These are phyloP conservation scores for Actinomortierella wolfii DNA, from an alignment of 371 early-diverging fungal genomes.

Conservation along the genomic window DNA sequence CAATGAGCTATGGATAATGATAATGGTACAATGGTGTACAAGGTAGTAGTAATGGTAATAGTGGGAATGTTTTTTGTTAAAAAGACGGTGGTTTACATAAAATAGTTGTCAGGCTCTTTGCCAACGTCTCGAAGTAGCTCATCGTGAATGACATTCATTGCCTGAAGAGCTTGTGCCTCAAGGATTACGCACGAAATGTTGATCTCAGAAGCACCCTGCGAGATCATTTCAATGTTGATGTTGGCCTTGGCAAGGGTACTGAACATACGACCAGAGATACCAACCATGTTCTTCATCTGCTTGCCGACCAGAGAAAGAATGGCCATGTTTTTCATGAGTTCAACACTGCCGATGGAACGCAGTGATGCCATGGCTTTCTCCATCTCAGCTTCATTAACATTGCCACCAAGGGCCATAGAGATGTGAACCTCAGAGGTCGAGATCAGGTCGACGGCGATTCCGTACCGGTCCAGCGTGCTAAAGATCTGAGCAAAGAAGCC, in stretches of 20 bases:
- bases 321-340: conserved; percentile 82
- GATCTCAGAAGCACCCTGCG: conserved; percentile 96
- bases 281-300: conserved; percentile 96
- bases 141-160: conserved; percentile 90
- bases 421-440: conserved; percentile 96
- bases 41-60: too few relatives aligned
- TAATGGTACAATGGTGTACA: too few relatives aligned
- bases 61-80: conserved; percentile 73
- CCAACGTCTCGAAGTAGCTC: conserved; percentile 54
- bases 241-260: conserved; percentile 83
- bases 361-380: conserved; percentile 73
- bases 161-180: conserved; percentile 68
- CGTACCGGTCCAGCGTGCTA: conserved; percentile 82
- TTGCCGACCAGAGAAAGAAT: conserved; percentile 96
- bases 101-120: conserved; percentile 7
- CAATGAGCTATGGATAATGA: too few relatives aligned
- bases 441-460: conserved; percentile 94
- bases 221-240: conserved; percentile 98
- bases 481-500: conserved; percentile 97
- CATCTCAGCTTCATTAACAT: conserved; percentile 64
- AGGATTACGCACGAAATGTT: conserved; percentile 97
- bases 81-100: conserved; percentile 77
- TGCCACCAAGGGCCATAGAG: conserved; percentile 89
- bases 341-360: conserved; percentile 71
- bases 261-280: conserved; percentile 95